A percentile compares a stretch with the other conserved stretches of the same genome.
Conservation (phyloP, 208 protist species). For the Crithidia bombi region DNA sequence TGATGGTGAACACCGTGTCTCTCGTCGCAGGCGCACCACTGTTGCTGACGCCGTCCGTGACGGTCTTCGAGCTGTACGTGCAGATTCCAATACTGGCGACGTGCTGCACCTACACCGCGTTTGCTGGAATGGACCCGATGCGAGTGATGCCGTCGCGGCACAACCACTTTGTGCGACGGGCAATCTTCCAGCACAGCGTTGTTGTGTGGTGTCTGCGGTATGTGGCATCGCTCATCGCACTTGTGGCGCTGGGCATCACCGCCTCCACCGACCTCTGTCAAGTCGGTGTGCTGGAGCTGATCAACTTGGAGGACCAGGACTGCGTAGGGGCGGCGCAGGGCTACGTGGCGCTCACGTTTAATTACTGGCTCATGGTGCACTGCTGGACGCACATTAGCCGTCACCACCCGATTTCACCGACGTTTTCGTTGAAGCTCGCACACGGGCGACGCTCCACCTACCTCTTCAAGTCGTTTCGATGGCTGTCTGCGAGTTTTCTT, state of each 20-base stretch:
- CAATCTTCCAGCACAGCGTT: conserved; percentile 79
- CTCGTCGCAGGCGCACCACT: conserved; percentile 66
- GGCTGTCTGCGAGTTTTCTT: conserved; percentile 55
- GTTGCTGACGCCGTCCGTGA: conserved; percentile 69
- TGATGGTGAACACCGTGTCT: conserved; percentile 63
- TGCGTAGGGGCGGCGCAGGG: conserved; percentile 67
- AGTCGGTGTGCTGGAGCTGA: conserved; percentile 37
- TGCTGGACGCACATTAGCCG: conserved; percentile 91
- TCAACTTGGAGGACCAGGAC: conserved; percentile 35
- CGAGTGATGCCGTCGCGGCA: conserved; percentile 81
- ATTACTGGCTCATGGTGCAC: conserved; percentile 91
- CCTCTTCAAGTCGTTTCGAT: conserved; percentile 78
- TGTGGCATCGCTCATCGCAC: conserved; percentile 59
- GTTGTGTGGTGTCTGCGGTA: conserved; percentile 86
- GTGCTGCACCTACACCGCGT: conserved; percentile 86
- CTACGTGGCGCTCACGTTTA: conserved; percentile 85
- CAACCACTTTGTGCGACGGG: conserved; percentile 86
- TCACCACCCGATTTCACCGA: conserved; percentile 72
- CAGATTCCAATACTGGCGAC: conserved; percentile 83
- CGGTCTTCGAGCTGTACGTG: conserved; percentile 83
- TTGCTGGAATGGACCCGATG: conserved; percentile 83
- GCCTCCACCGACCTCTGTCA: conserved; percentile 48
- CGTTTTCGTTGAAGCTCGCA: conserved; percentile 69
- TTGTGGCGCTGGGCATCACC: conserved; percentile 79
- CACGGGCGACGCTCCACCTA: conserved; percentile 73